Evolutionary conservation across 768 basidiomycete genomes (phyloP), one percentile per base, ranked within the genome.

Genomic region (Boletus rubroflammeus): DNA sequence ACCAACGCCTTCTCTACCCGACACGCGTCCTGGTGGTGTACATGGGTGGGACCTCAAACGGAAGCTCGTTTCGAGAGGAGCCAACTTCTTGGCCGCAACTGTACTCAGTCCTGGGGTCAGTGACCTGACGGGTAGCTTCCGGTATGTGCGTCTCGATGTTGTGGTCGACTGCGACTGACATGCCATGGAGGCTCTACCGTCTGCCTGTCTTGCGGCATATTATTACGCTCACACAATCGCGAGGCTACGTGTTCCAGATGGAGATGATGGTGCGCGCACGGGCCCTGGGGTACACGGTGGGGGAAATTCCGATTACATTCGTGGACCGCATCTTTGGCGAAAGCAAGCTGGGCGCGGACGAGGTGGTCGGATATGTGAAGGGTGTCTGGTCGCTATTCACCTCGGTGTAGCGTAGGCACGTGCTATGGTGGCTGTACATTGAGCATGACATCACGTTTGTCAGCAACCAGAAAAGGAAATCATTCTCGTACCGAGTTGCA

Each of bases 231-330:
- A 93, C 89, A 2, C 80, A 86, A 56, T 93, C 92, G 3, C 89
- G 90, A 59, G 93, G 93, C 9, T 96, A 95, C 62, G 93, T 96
- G 29, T 95, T 96, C 76, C 93, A 96, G 77, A 96, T 96, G 93
- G 93, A 96, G 69, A 96, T 95, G 87, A 95, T 95, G 81, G 93
- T 93, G 19, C 82, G 93, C 1, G 93, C 93, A 5, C 80, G 85
- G 21, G 83, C 88, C 2, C 73, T 91, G 51, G 92, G 90, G 6
- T 95, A 93, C 72, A 83, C 80, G 5, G 84, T 96, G 0, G 93
- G 92, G 5, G 93, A 96, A 69, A 81, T 96, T 25, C 93, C 93
- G 1, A 96, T 96, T 58, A 96, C 93, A 3, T 96, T 96, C 63
- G 93, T 95, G 42, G 93, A 96, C 73, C 82, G 93, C 35, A 86